Conservation (phyloP, 75 land plant species). For the Ceratopteris richardii region DNA sequence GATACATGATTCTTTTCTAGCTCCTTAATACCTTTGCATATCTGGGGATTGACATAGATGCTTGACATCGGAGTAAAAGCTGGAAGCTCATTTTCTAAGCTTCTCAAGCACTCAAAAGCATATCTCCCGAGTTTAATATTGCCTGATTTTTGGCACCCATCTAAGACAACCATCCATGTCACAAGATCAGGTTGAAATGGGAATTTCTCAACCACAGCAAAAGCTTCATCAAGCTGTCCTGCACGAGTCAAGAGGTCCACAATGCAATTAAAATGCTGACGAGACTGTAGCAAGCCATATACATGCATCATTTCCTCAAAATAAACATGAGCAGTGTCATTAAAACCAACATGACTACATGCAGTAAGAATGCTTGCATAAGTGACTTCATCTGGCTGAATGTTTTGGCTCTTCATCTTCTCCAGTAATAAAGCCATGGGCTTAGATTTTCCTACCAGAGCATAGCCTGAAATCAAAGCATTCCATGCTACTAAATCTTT, state of each 20-base stretch:
- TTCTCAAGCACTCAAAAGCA: slow-evolving; percentile 40
- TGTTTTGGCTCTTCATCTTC: background rate
- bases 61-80: slow-evolving; percentile 37
- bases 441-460: slow-evolving; percentile 28
- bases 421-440: background rate
- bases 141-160: slow-evolving; percentile 28
- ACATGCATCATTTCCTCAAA: slow-evolving; percentile 33
- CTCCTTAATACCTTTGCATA: slow-evolving; percentile 31
- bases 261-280: slow-evolving; percentile 54
- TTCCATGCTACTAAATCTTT: slow-evolving; percentile 40
- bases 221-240: slow-evolving; percentile 40
- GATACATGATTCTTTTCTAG: slow-evolving; percentile 13
- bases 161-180: slow-evolving; percentile 38
- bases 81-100: slow-evolving; percentile 39
- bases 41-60: slow-evolving; percentile 27
- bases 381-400: slow-evolving; percentile 14
- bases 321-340: slow-evolving; percentile 27
- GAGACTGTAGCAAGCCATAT: slow-evolving; percentile 25
- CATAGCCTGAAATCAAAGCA: slow-evolving; percentile 46
- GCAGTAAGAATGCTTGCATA: slow-evolving; percentile 52
- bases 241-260: slow-evolving; percentile 48
- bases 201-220: slow-evolving; percentile 32
- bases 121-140: slow-evolving; percentile 37
- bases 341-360: slow-evolving; percentile 49
- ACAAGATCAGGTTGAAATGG: slow-evolving; percentile 34